Base-by-base conservation (phyloP, 108 stramenopile species). In the Chaetoceros muelleri region DNA sequence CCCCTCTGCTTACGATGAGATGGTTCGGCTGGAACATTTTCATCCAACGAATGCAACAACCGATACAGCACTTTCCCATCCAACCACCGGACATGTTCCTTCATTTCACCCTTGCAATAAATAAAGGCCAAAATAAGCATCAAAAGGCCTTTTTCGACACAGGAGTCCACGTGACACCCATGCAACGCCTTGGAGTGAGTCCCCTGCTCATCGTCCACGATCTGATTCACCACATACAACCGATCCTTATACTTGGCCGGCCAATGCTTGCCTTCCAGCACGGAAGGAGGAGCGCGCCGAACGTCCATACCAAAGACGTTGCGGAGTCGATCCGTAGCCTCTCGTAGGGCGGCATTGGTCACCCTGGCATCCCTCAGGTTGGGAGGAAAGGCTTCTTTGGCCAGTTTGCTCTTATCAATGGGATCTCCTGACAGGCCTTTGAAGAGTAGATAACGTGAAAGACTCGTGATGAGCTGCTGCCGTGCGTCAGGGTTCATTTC, bases 231-330 rank as follows among this genome's bases (percentile, higher is more conserved):
- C 2, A 85, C 21, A 53, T 86, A 92, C 56, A 78, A 72, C 25
- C 90, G 75, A 64, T 87, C 78, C 62, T 81, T 78, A 71, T 60
- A 88, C 23, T 56, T 65, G 21, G 56, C 28, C 0, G 91, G 85
- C 47, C 84, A 27, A 29, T 57, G 48, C 55, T 75, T 80, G 51
- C 31, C 48, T 29, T 80, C 58, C 49, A 76, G 69, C 83, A 87
- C 80, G 40, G 28, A 75, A 1, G 60, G 55, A 17, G 84, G 81
- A n/a, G 83, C 60, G 8, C 58, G 49, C 24, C 59, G 53, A 10
- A 88, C 58, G 49, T 76, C 72, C 52, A 88, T 87, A 0, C 83
- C 91, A 79, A 93, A 88, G 7, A 93, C 79, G 48, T 82, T 70
- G 5, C 46, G 45, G 25, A 93, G 58, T 0, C 84, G 72, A 8